Conservation (phyloP, 306 rosid genomes). For the Cucumis sativus region DNA sequence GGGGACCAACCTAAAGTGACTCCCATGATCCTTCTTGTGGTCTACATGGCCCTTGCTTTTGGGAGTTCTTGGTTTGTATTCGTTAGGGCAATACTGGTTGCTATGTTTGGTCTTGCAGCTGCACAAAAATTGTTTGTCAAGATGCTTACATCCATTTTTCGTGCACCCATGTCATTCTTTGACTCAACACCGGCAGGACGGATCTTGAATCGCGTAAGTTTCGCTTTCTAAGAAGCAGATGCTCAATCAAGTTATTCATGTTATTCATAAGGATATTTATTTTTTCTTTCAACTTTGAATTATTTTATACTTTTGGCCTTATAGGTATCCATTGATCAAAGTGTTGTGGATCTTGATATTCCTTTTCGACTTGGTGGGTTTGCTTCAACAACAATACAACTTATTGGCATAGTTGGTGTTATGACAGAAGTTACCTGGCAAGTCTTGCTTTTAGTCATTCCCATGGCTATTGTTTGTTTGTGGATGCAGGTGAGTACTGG, state of each 20-base stretch:
- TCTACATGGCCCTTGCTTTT: constrained; percentile 93
- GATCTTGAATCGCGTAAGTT: constrained; percentile 84
- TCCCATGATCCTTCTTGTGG: constrained; percentile 65
- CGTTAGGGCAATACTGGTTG: constrained; percentile 75
- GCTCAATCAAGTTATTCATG: background rate
- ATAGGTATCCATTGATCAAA: constrained; percentile 90
- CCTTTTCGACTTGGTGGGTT: constrained; percentile 97
- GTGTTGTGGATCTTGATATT: constrained; percentile 97
- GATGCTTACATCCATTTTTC: constrained; percentile 78
- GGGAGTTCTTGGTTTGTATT: constrained; percentile 87
- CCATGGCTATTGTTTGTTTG: constrained; percentile 88
- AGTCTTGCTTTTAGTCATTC: constrained; percentile 76
- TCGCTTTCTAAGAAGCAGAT: background rate
- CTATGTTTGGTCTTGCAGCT: constrained; percentile 90
- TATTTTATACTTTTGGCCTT: background rate
- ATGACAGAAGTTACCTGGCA: constrained; percentile 93
- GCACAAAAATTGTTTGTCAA: constrained; percentile 71
- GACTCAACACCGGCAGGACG: constrained; percentile 96
- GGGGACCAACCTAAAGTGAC: constrained; percentile 80
- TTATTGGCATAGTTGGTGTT: constrained; percentile 82
- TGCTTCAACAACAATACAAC: constrained; percentile 88
- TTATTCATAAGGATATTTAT: background rate
- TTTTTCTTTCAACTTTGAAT: background rate
- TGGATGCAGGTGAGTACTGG: constrained; percentile 91
- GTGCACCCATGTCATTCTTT: constrained; percentile 91